Base-by-base conservation (phyloP, 768 basidiomycete genomes). In the Russula ochroleuca region DNA sequence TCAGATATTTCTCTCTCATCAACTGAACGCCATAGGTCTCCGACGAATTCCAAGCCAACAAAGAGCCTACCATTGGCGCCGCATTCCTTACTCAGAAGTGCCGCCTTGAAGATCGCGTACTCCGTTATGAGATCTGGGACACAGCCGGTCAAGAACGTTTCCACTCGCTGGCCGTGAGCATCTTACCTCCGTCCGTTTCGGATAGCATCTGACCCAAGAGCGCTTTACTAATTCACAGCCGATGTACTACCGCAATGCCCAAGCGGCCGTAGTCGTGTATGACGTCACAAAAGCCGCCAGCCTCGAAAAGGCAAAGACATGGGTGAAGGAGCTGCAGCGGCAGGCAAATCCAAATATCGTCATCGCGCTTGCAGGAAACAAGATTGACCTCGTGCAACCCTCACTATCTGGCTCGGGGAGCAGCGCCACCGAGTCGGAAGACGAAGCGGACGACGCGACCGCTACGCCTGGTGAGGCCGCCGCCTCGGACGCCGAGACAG, bases 331-430 rank as follows among this genome's bases (percentile, higher is more conserved):
- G 76, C 82, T 99, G 25, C 97, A 99, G 74, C 86, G 97, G 68
- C 97, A 99, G 73, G 97, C 97, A 25, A 97, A 98, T 74, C 95
- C 96, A 40, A 98, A 98, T 74, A 98, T 98, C 72, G 95, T 99
- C 73, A 98, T 99, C 70, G 95, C 96, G 7, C 86, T 99, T 57
- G 94, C 93, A 13, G 97, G 97, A 35, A 99, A 99, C 83, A 98
- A 99, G 77, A 84, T 98, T 66, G 88, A 98, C 78, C 83, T 96
- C 67, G 89, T 92, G 31, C 87, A 89, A 72, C 72, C 85, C 8
- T 82, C 88, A 9, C 68, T 81, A 6, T 79, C 85, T 5, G 78
- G 82, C 37, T 70, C 79, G 14, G 71, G 78, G 21, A 70, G 81
- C 40, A 75, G 83, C 5, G 73, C 80, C 11, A 40, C 58, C 15